These are phyloP conservation scores for Liquidambar formosana DNA, from an alignment of 164 flowering plant genomes.

Conservation along the genomic window DNA sequence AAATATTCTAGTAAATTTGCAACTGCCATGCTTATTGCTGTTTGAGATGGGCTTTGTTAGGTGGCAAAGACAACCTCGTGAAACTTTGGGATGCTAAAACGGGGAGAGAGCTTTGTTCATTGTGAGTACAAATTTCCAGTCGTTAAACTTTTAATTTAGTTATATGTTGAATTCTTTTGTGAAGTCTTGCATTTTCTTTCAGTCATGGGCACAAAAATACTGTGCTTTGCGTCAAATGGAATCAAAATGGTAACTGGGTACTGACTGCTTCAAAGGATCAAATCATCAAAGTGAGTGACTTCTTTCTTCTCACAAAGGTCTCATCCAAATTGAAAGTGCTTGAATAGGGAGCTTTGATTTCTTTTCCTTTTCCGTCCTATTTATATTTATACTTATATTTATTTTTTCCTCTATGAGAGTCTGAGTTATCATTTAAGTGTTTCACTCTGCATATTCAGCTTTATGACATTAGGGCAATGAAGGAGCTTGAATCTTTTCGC, in stretches of 20 bases:
- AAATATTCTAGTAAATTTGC: not conserved
- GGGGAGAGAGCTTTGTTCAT: slow-evolving; percentile 88
- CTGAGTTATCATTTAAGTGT: not conserved
- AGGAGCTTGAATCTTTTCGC: slow-evolving; percentile 98
- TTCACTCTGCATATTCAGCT: slow-evolving; percentile 54
- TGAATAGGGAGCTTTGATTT: too few species aligned
- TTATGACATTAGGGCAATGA: slow-evolving; percentile 97
- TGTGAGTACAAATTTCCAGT: slow-evolving; percentile 50
- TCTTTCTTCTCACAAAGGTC: not conserved
- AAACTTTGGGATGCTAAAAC: slow-evolving; percentile 99
- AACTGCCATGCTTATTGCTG: not conserved
- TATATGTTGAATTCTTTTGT: slow-evolving; percentile 3
- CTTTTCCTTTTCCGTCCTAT: not conserved
- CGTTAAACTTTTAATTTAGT: not conserved
- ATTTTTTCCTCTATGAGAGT: not conserved
- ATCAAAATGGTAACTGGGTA: slow-evolving; percentile 99
- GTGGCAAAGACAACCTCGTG: slow-evolving; percentile 97
- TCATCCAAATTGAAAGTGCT: not conserved
- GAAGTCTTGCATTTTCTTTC: slow-evolving; percentile 27
- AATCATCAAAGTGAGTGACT: slow-evolving; percentile 72
- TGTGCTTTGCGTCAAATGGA: slow-evolving; percentile 95
- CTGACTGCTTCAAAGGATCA: slow-evolving; percentile 98
- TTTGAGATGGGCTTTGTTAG: slow-evolving; percentile 33
- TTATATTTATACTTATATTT: not conserved
- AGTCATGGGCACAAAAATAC: slow-evolving; percentile 99